Evolutionary conservation across 495 filamentous ascomycete species (phyloP).

Genomic region (Trichoderma asperelloides): DNA sequence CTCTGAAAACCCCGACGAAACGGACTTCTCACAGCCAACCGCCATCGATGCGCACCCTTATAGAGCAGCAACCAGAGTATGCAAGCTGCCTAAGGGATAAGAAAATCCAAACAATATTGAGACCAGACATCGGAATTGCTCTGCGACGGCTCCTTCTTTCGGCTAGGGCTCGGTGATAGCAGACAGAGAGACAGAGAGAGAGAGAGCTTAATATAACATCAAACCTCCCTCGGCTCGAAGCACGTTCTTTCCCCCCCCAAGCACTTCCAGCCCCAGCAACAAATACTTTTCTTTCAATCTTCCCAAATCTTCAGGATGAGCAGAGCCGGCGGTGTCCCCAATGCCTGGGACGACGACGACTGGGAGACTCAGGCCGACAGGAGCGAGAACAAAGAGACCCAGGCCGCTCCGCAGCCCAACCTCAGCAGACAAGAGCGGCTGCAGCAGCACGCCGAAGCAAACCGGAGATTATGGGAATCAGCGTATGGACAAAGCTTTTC

Average conservation of each 20-base stretch:
- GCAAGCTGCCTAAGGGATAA: neutral
- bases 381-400: constrained; percentile 24
- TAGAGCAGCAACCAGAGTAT: neutral
- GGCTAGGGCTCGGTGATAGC: neutral
- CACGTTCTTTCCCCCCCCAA: too few species aligned
- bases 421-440: constrained; percentile 66
- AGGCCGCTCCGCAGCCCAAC: constrained; percentile 26
- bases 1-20: neutral
- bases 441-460: constrained; percentile 71
- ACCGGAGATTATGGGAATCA: constrained; percentile 79
- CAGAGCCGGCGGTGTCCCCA: constrained; percentile 45
- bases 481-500: constrained; percentile 48
- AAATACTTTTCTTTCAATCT: too few species aligned
- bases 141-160: neutral
- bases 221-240: neutral
- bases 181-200: neutral
- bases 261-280: too few species aligned
- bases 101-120: neutral
- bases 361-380: constrained; percentile 71
- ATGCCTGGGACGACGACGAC: constrained; percentile 78
- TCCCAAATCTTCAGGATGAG: constrained; percentile 45
- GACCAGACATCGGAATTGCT: neutral
- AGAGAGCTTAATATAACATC: neutral
- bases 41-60: neutral
- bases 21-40: neutral